Base-by-base conservation (phyloP, 805 yeast species). In the Myxozyma vanderwaltii region DNA sequence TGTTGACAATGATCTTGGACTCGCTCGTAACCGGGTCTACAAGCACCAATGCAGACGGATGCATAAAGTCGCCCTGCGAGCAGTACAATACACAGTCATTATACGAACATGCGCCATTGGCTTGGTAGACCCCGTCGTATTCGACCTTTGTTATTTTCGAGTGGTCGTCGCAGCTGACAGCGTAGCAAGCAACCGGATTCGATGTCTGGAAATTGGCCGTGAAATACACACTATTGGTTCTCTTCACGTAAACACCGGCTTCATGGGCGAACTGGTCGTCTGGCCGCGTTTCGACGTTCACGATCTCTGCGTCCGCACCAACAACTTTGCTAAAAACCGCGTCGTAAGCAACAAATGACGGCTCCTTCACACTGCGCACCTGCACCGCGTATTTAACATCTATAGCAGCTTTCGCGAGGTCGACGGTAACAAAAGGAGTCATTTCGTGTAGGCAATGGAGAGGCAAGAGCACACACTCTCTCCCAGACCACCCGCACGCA, bases 71-170 rank as follows among this genome's bases (percentile, higher is more conserved):
- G 24, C 64, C 64, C 36, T 61, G 64, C 4, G 64, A 51, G 50
- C 64, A 61, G 51, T 61, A 61, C 19, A 61, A 56, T 0, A 61
- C 56, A 17, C 54, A 31, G 23, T 50, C 64, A 17, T 39, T 21
- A 45, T 61, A 61, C 4, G 46, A 31, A 41, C 64, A 61, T 2
- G 64, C 64, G 1, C 64, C 64, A 33, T 61, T 61, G 7, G 64
- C 64, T 43, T 58, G 63, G 17, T 45, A 47, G 7, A 61, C 62
- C 2, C 49, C 54, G 4, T 47, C 45, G 19, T 51, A 61, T 39
- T 58, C 53, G 23, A 52, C 51, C 17, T 53, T 26, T 13, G 33
- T 27, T 23, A 61, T 41, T 46, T 55, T 35, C 17, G 36, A 21
- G 36, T 48, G 59, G 23, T 54, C 40, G 8, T 26, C 38, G 45